Percentiles rank a stretch among this genome's conserved stretches.
phyloP scores from a whole-genome alignment of 306 rosid genomes.

The Macrotyloma uniflorum region DNA sequence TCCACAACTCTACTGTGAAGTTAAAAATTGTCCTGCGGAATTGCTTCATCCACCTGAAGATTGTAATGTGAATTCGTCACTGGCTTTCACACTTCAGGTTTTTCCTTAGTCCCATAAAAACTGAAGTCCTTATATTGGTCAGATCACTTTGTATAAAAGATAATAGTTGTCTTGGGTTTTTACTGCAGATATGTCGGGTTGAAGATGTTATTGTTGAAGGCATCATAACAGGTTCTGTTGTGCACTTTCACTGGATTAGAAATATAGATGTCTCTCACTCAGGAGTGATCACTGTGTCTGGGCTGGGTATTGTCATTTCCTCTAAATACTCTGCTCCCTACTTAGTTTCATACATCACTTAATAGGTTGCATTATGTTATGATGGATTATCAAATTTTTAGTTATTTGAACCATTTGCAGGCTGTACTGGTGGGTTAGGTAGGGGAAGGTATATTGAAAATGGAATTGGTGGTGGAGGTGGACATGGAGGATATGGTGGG shows the following conservation, averaged over 20 bases:
- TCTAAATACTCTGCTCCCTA: slow-evolving; percentile 26
- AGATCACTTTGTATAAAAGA: slow-evolving; percentile 29
- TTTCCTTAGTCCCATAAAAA: slow-evolving; percentile 46
- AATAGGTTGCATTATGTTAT: slow-evolving; percentile 23
- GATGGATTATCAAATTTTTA: slow-evolving; percentile 26
- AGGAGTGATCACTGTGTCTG: slow-evolving; percentile 81
- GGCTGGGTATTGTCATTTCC: slow-evolving; percentile 68
- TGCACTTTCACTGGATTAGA: slow-evolving; percentile 92
- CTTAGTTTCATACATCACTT: slow-evolving; percentile 18
- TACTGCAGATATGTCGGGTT: slow-evolving; percentile 88
- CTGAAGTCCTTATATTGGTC: slow-evolving; percentile 46
- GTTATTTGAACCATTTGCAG: slow-evolving; percentile 53
- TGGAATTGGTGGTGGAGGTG: slow-evolving; percentile 91
- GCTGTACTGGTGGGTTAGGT: slow-evolving; percentile 90
- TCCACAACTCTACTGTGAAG: slow-evolving; percentile 72
- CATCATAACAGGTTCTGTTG: slow-evolving; percentile 79
- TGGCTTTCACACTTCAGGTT: slow-evolving; percentile 98
- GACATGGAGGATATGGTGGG: slow-evolving; percentile 98
- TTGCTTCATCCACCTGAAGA: slow-evolving; percentile 96
- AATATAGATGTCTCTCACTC: slow-evolving; percentile 56
- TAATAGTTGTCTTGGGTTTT: slow-evolving; percentile 44
- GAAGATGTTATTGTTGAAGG: slow-evolving; percentile 81
- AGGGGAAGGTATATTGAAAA: slow-evolving; percentile 65
- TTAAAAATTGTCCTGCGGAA: slow-evolving; percentile 78
- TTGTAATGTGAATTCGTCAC: slow-evolving; percentile 91